Conservation (phyloP, 1,284 basidiomycete species). For the Leccinum pallidistipes region DNA sequence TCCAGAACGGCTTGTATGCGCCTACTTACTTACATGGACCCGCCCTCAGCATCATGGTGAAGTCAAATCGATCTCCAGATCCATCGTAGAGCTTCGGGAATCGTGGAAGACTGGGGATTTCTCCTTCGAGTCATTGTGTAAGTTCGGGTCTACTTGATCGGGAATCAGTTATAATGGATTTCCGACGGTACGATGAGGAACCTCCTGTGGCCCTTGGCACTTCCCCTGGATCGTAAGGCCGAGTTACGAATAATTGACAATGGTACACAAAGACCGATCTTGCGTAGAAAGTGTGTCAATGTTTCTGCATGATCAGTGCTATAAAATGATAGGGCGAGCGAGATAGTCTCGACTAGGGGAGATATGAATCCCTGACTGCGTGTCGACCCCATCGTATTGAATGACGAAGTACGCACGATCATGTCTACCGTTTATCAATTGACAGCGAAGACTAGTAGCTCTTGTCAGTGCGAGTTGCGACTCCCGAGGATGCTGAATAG, state of each 20-base stretch:
- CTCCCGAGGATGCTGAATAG: constrained; percentile 54
- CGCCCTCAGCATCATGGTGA: background rate
- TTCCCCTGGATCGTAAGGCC: constrained; percentile 24
- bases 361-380: background rate
- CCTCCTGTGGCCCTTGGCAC: constrained; percentile 17
- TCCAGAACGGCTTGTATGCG: constrained; percentile 5
- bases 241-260: constrained; percentile 1
- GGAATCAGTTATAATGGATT: constrained; percentile 10
- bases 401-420: too few relatives aligned
- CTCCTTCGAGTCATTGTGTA: constrained; percentile 33
- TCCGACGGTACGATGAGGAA: constrained; percentile 22
- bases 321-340: constrained; percentile 50
- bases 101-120: constrained; percentile 5
- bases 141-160: constrained; percentile 36
- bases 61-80: constrained; percentile 43
- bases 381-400: background rate
- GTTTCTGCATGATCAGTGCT: constrained; percentile 54
- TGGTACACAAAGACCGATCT: constrained; percentile 33
- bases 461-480: too few relatives aligned
- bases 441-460: too few relatives aligned
- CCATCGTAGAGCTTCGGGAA: constrained; percentile 40
- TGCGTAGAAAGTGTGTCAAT: constrained; percentile 38
- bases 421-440: too few relatives aligned
- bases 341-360: too few relatives aligned
- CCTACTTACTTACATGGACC: background rate